These are phyloP conservation scores for Backusella luteola DNA, from an alignment of 192 early-diverging fungal genomes.

Conservation along the genomic window DNA sequence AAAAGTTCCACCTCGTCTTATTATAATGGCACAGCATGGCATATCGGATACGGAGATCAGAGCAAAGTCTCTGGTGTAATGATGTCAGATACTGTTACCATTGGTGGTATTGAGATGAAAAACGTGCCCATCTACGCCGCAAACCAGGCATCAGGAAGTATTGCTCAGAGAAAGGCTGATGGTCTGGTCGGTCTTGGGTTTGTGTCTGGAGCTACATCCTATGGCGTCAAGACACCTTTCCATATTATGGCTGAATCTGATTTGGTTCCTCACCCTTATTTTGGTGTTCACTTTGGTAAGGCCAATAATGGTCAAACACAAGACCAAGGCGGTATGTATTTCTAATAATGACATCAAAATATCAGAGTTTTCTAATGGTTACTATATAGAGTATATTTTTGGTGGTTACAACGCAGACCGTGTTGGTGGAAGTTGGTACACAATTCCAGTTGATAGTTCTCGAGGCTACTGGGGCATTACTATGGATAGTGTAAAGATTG, in stretches of 20 bases:
- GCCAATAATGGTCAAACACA: neutral
- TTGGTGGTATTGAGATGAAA: conserved; percentile 31
- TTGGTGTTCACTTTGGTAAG: conserved; percentile 57
- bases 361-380: no score
- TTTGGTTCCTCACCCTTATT: conserved; percentile 50
- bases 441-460: conserved; percentile 36
- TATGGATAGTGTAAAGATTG: neutral
- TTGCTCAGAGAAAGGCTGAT: conserved; percentile 48
- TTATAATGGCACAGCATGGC: conserved; percentile 40
- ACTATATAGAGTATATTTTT: conserved; percentile 46
- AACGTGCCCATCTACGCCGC: conserved; percentile 29
- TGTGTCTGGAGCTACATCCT: conserved; percentile 31
- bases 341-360: no score
- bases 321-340: conserved; percentile 36
- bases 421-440: conserved; percentile 37
- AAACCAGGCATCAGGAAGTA: neutral
- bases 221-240: conserved; percentile 45
- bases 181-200: conserved; percentile 62
- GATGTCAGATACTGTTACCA: conserved; percentile 15
- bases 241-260: conserved; percentile 51
- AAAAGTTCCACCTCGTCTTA: conserved; percentile 43
- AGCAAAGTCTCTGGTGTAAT: neutral
- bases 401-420: conserved; percentile 37
- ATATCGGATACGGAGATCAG: conserved; percentile 10
- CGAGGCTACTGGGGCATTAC: conserved; percentile 20